Evolutionary conservation across 495 filamentous ascomycete genomes (phyloP).

Genomic region (Penicillium maclennaniae): DNA sequence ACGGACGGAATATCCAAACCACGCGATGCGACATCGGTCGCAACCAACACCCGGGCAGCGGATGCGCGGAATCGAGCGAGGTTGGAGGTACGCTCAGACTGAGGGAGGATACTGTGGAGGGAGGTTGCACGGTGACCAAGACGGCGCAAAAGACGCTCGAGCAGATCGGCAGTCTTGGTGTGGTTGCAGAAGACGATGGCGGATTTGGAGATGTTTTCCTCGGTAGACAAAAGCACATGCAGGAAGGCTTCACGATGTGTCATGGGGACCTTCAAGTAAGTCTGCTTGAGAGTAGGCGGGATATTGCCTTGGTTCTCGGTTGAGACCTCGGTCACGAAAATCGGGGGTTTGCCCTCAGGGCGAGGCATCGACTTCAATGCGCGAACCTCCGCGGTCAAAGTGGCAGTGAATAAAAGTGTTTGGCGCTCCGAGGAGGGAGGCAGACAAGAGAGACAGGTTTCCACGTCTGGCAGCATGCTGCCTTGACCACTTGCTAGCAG

Average conservation of each 20-base stretch:
- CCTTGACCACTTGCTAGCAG: slow-evolving; percentile 71
- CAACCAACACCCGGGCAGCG: slow-evolving; percentile 87
- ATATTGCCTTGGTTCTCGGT: slow-evolving; percentile 62
- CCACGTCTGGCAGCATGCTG: slow-evolving; percentile 90
- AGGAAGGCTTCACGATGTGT: slow-evolving; percentile 92
- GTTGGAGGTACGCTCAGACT: slow-evolving; percentile 78
- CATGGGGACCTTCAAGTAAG: slow-evolving; percentile 79
- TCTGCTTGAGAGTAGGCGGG: slow-evolving; percentile 75
- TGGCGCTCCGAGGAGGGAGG: slow-evolving; percentile 72
- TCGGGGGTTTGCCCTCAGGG: slow-evolving; percentile 61
- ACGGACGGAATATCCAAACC: slow-evolving; percentile 96
- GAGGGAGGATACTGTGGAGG: slow-evolving; percentile 80
- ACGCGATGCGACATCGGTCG: slow-evolving; percentile 92
- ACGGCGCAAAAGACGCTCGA: slow-evolving; percentile 79
- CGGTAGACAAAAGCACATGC: slow-evolving; percentile 81
- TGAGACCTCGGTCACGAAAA: slow-evolving; percentile 86
- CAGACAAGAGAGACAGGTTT: slow-evolving; percentile 75
- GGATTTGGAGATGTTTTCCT: slow-evolving; percentile 65
- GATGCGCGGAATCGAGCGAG: slow-evolving; percentile 85
- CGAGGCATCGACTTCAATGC: slow-evolving; percentile 72
- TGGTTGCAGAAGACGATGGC: slow-evolving; percentile 94
- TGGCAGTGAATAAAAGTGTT: slow-evolving; percentile 94
- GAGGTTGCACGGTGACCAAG: slow-evolving; percentile 87
- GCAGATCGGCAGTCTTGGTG: slow-evolving; percentile 78
- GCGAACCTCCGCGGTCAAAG: slow-evolving; percentile 87